Percentiles rank a stretch among this genome's conserved stretches.
These are phyloP conservation scores for Euphorbia lathyris DNA, from an alignment of 345 rosid genomes.

Conservation along the genomic window DNA sequence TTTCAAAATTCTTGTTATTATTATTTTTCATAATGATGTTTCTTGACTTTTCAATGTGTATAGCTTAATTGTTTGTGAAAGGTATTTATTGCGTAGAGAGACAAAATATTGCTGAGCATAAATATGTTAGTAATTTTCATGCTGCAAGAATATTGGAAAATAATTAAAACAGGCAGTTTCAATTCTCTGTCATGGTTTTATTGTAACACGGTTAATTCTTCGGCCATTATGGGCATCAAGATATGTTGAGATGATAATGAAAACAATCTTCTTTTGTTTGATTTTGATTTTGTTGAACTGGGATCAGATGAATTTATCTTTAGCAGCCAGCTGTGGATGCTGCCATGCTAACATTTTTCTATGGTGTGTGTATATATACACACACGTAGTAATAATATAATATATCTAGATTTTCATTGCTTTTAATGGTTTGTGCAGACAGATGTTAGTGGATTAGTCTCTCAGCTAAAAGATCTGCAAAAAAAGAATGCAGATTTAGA, in stretches of 20 bases:
- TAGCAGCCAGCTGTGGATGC: not conserved
- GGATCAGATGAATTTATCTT: not conserved
- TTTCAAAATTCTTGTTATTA: not conserved
- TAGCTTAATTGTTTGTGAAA: not conserved
- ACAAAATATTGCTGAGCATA: not conserved
- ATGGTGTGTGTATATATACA: not conserved
- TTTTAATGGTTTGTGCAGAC: slow-evolving; percentile 43
- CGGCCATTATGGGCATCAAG: not conserved
- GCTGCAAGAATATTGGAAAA: not conserved
- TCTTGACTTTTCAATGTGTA: not conserved
- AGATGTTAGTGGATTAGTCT: slow-evolving; percentile 78
- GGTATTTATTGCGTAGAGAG: not conserved
- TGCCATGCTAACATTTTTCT: not conserved
- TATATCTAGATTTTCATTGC: not conserved
- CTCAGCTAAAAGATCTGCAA: slow-evolving; percentile 78
- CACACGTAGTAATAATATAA: not conserved
- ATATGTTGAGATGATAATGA: not conserved
- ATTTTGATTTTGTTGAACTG: not conserved
- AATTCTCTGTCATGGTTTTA: not conserved
- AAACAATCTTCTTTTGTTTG: not conserved
- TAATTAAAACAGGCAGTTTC: not conserved
- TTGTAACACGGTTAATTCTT: not conserved
- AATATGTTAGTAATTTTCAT: not conserved
- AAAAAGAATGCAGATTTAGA: slow-evolving; percentile 68
- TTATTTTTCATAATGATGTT: too few relatives aligned